phyloP scores from a whole-genome alignment of 2,329 filamentous ascomycete genomes.

The Nigrospora sphaerica region DNA sequence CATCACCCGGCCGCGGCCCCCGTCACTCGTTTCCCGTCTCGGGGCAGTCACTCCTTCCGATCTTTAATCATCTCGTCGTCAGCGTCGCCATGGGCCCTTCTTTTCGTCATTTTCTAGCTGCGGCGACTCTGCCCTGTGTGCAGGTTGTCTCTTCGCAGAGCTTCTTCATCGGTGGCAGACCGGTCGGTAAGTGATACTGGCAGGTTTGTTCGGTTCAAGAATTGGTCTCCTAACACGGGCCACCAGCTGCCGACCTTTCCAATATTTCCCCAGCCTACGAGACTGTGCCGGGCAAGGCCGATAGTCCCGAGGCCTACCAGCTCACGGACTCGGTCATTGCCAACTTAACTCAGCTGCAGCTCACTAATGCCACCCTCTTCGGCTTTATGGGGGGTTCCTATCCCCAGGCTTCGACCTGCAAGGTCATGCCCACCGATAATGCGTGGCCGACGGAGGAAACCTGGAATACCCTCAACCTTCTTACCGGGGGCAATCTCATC shows the following conservation, averaged over 20 bases:
- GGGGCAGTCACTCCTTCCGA: not conserved
- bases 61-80: not conserved
- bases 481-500: constrained; percentile 21
- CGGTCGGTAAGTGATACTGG: not conserved
- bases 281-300: not conserved
- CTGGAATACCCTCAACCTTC: constrained; percentile 20
- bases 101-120: not conserved
- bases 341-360: constrained; percentile 4
- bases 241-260: not conserved
- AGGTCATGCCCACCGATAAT: constrained; percentile 19
- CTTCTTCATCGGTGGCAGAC: not conserved
- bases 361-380: constrained; percentile 15
- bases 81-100: not conserved
- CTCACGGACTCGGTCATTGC: constrained; percentile 10
- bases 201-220: not conserved
- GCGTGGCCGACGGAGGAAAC: constrained; percentile 15
- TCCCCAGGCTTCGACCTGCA: constrained; percentile 11
- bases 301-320: constrained; percentile 10
- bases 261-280: not conserved
- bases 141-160: not conserved
- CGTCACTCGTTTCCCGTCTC: not conserved
- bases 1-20: not conserved
- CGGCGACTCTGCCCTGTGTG: not conserved
- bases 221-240: not conserved
- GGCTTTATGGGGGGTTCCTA: constrained; percentile 7